Evolutionary conservation across 2,329 filamentous ascomycete species (phyloP).

Genomic region (Pezicula carpinea): DNA sequence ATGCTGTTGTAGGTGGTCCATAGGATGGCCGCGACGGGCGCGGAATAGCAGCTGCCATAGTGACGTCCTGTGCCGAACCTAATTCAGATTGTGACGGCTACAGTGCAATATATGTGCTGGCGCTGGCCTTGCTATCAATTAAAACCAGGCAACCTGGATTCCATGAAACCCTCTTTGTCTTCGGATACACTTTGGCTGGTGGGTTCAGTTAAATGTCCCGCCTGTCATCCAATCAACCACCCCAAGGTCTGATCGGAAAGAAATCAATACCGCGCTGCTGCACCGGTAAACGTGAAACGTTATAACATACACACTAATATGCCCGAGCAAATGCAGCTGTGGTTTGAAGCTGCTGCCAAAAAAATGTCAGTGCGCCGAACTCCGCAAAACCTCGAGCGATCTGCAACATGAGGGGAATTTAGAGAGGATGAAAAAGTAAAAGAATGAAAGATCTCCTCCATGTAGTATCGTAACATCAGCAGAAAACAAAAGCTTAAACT

Average conservation of each 20-base stretch:
- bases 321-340: constrained; percentile 17
- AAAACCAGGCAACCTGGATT: not conserved
- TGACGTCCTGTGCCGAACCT: constrained; percentile 1
- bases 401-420: constrained; percentile 1
- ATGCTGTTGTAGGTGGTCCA: constrained; percentile 65
- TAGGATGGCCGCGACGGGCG: constrained; percentile 60
- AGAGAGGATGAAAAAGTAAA: constrained; percentile 8
- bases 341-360: constrained; percentile 13
- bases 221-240: constrained; percentile 15
- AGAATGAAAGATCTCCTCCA: constrained; percentile 1
- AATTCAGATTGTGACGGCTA: not conserved
- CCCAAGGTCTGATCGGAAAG: constrained; percentile 6
- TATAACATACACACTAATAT: constrained; percentile 23
- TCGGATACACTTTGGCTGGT: too few species aligned
- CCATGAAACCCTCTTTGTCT: not conserved
- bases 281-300: constrained; percentile 20
- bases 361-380: constrained; percentile 19
- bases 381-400: constrained; percentile 11
- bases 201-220: not conserved
- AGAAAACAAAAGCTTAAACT: not conserved
- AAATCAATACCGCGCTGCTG: constrained; percentile 10
- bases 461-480: not conserved
- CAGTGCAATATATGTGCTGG: not conserved
- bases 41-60: constrained; percentile 32
- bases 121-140: not conserved